phyloP scores from a whole-genome alignment of 257 asterid genomes.

The Forsythia viridissima region DNA sequence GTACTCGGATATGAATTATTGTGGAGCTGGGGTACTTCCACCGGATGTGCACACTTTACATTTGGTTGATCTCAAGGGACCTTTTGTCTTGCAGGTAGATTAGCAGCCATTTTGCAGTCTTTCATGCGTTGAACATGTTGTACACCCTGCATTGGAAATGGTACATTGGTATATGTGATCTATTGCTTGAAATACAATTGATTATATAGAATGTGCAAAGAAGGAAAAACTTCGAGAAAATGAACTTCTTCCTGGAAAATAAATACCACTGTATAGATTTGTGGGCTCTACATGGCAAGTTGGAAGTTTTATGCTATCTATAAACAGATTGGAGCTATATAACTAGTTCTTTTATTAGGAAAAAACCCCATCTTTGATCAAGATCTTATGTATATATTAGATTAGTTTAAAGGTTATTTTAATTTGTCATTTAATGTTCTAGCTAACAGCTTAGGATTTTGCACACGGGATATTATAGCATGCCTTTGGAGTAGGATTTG shows the following conservation, averaged over 20 bases:
- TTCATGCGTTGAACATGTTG: background rate
- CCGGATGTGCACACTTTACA: slow-evolving; percentile 54
- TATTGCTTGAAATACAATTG: background rate
- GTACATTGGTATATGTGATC: background rate
- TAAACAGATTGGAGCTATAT: background rate
- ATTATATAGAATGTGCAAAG: background rate
- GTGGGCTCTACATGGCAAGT: background rate
- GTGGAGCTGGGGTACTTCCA: slow-evolving; percentile 84
- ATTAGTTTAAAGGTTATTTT: background rate
- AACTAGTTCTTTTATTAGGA: background rate
- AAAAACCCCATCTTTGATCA: background rate
- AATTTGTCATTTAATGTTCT: background rate
- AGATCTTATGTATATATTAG: background rate
- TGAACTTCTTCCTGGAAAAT: background rate
- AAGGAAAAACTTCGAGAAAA: background rate
- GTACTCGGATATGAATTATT: slow-evolving; percentile 73
- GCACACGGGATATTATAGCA: background rate
- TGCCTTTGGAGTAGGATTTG: background rate
- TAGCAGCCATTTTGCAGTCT: background rate
- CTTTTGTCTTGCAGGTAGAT: slow-evolving; percentile 88
- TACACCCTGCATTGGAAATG: background rate
- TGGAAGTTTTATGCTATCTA: background rate
- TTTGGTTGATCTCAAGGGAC: slow-evolving; percentile 80
- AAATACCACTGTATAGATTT: background rate
- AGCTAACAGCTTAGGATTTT: slow-evolving; percentile 6